These are phyloP conservation scores for Leccinellum albellum DNA, from an alignment of 768 basidiomycete species.

Conservation along the genomic window DNA sequence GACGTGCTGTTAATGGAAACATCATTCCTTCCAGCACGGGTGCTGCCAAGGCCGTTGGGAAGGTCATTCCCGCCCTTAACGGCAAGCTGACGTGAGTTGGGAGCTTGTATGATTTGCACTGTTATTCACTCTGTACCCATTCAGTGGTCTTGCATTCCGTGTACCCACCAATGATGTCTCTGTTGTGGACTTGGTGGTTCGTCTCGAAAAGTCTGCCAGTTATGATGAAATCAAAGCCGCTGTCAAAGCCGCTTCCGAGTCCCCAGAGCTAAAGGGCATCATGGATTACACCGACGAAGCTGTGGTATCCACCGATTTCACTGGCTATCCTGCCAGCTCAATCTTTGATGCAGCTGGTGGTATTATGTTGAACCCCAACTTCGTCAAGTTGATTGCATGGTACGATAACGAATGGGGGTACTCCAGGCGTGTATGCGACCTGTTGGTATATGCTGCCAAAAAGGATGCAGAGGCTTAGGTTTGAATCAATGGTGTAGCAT, in stretches of 20 bases:
- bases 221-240: slow-evolving; percentile 91
- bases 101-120: slow-evolving; percentile 1
- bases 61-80: slow-evolving; percentile 94
- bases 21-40: slow-evolving; percentile 99
- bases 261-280: slow-evolving; percentile 61
- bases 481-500: slow-evolving; percentile 3
- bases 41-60: slow-evolving; percentile 98
- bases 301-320: slow-evolving; percentile 92
- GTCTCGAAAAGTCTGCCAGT: slow-evolving; percentile 76
- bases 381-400: slow-evolving; percentile 96
- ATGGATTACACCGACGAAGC: slow-evolving; percentile 90
- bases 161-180: slow-evolving; percentile 95
- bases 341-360: slow-evolving; percentile 95
- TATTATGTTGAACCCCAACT: slow-evolving; percentile 86
- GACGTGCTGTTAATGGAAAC: slow-evolving; percentile 94
- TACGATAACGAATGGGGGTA: slow-evolving; percentile 96
- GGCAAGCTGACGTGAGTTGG: slow-evolving; percentile 93
- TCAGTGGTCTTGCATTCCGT: slow-evolving; percentile 92
- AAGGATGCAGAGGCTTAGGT: slow-evolving; percentile 47
- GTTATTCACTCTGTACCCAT: not conserved
- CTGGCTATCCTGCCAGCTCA: slow-evolving; percentile 73
- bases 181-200: slow-evolving; percentile 95
- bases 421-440: slow-evolving; percentile 88
- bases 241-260: slow-evolving; percentile 75
- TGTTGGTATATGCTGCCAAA: slow-evolving; percentile 76